These are phyloP conservation scores for Agaricus blazei DNA, from an alignment of 768 basidiomycete species.

Conservation along the genomic window DNA sequence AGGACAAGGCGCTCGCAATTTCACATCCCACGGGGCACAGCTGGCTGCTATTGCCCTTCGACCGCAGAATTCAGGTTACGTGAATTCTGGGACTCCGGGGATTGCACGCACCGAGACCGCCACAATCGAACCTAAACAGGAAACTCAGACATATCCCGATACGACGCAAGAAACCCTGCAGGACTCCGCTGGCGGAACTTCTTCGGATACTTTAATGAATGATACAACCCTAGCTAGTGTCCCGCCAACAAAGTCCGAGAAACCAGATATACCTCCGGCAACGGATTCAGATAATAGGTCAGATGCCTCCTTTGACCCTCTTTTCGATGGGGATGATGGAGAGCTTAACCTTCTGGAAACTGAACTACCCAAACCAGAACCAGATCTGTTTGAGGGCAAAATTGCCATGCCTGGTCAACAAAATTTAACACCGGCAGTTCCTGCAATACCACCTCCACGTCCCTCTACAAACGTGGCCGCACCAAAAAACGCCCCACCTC, in stretches of 20 bases:
- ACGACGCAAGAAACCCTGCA: not conserved
- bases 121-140: not conserved
- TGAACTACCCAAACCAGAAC: constrained; percentile 9
- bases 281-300: constrained; percentile 61
- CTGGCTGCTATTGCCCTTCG: constrained; percentile 76
- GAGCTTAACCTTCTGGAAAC: constrained; percentile 32
- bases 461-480: constrained; percentile 36
- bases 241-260: not conserved
- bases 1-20: constrained; percentile 71
- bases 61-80: constrained; percentile 32
- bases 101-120: not conserved
- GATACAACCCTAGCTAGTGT: not conserved
- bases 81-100: constrained; percentile 10
- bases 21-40: constrained; percentile 79
- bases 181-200: not conserved
- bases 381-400: constrained; percentile 3
- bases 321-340: constrained; percentile 76
- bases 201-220: not conserved
- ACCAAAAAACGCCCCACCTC: constrained; percentile 73
- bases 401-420: constrained; percentile 11
- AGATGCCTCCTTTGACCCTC: constrained; percentile 78
- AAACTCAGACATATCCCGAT: not conserved
- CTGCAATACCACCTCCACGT: constrained; percentile 8
- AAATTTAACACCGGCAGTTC: constrained; percentile 11
- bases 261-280: constrained; percentile 13